Percentiles rank a stretch among this genome's conserved stretches.
Evolutionary conservation across 2,329 filamentous ascomycete species (phyloP).

Genomic region (Microascus cirrosus): DNA sequence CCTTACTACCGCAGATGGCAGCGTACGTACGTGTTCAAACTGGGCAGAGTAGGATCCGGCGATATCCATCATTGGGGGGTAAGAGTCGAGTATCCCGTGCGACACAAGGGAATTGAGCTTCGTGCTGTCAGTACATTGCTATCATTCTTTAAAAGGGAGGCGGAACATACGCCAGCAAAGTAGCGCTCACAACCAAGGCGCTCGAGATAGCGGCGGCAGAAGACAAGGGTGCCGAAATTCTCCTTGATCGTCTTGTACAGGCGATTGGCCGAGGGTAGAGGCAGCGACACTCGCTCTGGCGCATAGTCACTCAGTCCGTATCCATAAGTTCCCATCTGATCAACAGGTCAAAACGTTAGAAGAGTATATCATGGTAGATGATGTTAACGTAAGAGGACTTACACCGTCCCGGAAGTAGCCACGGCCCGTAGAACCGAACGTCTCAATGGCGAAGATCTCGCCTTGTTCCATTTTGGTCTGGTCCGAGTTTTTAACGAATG

Average conservation of each 20-base stretch:
- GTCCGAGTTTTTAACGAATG: constrained; percentile 65
- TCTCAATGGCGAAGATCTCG: constrained; percentile 73
- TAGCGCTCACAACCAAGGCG: neutral
- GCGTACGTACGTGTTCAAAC: constrained; percentile 41
- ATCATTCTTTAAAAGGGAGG: constrained; percentile 22
- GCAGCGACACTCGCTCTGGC: constrained; percentile 45
- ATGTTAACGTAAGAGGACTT: constrained; percentile 35
- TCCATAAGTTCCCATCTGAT: constrained; percentile 72
- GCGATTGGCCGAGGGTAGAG: constrained; percentile 64
- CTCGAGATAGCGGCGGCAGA: constrained; percentile 74
- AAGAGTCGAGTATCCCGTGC: constrained; percentile 44
- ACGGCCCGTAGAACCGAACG: constrained; percentile 67
- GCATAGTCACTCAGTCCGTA: constrained; percentile 53
- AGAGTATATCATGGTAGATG: constrained; percentile 33
- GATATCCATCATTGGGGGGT: constrained; percentile 44
- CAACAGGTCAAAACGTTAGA: constrained; percentile 29
- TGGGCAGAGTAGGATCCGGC: constrained; percentile 53
- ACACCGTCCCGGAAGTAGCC: constrained; percentile 59
- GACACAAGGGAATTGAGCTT: constrained; percentile 44
- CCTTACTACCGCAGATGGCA: neutral
- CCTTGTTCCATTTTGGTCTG: constrained; percentile 80
- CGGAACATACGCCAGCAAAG: neutral
- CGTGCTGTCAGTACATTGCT: neutral
- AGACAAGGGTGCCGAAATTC: constrained; percentile 78
- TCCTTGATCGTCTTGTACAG: constrained; percentile 75